These are phyloP conservation scores for Candida germanica DNA, from an alignment of 805 yeast genomes.

Conservation along the genomic window DNA sequence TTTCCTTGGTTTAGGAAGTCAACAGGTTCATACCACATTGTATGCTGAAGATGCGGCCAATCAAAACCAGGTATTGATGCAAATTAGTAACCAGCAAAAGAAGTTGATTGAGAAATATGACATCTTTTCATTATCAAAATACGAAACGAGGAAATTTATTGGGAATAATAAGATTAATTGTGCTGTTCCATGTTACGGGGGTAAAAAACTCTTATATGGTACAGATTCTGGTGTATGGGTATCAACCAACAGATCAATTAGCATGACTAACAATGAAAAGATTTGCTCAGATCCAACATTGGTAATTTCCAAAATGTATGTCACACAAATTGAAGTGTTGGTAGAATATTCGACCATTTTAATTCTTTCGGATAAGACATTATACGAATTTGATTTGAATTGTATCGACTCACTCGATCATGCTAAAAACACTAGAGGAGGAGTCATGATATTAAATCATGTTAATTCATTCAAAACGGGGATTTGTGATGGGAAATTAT, in stretches of 20 bases:
- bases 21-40: constrained; percentile 52
- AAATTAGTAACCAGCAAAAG: constrained; percentile 75
- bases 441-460: constrained; percentile 80
- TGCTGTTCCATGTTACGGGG: constrained; percentile 92
- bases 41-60: constrained; percentile 55
- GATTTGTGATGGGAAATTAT: constrained; percentile 81
- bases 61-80: constrained; percentile 77
- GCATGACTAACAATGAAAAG: constrained; percentile 45
- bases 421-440: constrained; percentile 54
- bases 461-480: constrained; percentile 91
- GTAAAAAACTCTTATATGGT: constrained; percentile 84
- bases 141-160: constrained; percentile 74
- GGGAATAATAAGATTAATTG: constrained; percentile 78
- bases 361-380: constrained; percentile 75
- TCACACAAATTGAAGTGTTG: constrained; percentile 85
- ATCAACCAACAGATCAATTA: constrained; percentile 61
- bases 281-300: constrained; percentile 70
- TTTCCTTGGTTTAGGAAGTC: constrained; percentile 51
- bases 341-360: constrained; percentile 86
- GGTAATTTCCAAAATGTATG: constrained; percentile 70
- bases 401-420: constrained; percentile 48
- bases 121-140: constrained; percentile 72
- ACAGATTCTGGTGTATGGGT: constrained; percentile 89
- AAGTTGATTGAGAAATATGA: constrained; percentile 69
- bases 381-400: constrained; percentile 70